phyloP scores from a whole-genome alignment of 768 basidiomycete genomes.

The Pisolithus orientalis region DNA sequence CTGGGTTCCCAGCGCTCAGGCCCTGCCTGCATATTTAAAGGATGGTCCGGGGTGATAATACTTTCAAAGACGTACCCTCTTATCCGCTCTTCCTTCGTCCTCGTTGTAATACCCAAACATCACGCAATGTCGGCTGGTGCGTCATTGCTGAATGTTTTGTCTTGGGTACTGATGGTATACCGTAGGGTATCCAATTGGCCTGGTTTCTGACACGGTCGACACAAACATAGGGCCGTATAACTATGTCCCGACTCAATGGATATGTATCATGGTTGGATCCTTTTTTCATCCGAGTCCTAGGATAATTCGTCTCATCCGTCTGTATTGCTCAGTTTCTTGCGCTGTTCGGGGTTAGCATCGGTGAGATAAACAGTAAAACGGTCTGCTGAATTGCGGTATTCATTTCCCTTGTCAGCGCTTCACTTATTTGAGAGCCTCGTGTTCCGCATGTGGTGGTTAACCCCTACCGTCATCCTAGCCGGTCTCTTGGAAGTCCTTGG shows the following conservation, averaged over 20 bases:
- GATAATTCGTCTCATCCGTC: neutral
- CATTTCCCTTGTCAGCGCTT: neutral
- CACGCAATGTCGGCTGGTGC: no score
- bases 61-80: no score
- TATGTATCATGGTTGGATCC: neutral
- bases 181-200: neutral
- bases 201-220: neutral
- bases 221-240: neutral
- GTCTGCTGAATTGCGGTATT: no score
- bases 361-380: neutral
- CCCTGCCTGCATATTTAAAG: no score
- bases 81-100: no score
- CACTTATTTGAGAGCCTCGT: conserved; percentile 41
- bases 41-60: no score
- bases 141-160: no score
- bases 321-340: neutral
- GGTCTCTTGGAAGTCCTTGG: conserved; percentile 48
- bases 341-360: neutral
- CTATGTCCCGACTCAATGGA: neutral
- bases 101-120: no score
- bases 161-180: neutral
- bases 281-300: neutral
- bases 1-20: no score
- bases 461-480: conserved; percentile 42
- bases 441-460: conserved; percentile 46